These are phyloP conservation scores for Vanilla planifolia DNA, from an alignment of 106 monocot species.

Conservation along the genomic window DNA sequence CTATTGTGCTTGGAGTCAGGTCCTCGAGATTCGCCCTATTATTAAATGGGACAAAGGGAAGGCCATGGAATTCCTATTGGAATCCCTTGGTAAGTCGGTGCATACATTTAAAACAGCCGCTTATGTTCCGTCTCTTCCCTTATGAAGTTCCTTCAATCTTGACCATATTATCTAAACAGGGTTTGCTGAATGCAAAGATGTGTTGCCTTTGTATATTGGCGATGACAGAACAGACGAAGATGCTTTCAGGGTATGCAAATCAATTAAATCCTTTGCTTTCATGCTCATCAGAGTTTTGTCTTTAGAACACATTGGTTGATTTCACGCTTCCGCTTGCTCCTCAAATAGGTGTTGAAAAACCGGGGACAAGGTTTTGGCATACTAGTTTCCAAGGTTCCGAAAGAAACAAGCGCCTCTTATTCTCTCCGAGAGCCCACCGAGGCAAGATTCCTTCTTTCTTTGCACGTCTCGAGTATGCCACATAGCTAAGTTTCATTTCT, in stretches of 20 bases:
- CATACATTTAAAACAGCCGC: background rate
- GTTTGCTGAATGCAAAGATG: conserved; percentile 18
- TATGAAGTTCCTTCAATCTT: no score
- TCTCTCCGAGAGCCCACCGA: conserved; percentile 72
- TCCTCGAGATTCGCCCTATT: conserved; percentile 73
- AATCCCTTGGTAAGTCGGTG: conserved; percentile 49
- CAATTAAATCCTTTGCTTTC: background rate
- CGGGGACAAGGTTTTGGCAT: conserved; percentile 79
- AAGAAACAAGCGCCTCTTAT: conserved; percentile 75
- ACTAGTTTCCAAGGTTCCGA: conserved; percentile 72
- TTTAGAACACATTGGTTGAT: no score
- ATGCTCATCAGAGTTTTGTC: background rate
- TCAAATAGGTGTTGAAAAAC: conserved; percentile 44
- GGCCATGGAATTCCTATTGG: conserved; percentile 71
- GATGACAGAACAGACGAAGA: conserved; percentile 35
- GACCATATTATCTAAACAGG: conserved; percentile 6
- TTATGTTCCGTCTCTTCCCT: background rate
- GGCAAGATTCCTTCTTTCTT: conserved; percentile 24
- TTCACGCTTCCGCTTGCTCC: background rate
- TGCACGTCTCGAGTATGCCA: conserved; percentile 2
- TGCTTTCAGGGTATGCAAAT: conserved; percentile 61
- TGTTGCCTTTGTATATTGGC: conserved; percentile 24
- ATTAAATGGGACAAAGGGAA: conserved; percentile 93
- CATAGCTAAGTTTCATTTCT: conserved; percentile 9
- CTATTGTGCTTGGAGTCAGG: conserved; percentile 23